Base-by-base conservation (phyloP, 352 stramenopile genomes). In the Peronospora tabacina region DNA sequence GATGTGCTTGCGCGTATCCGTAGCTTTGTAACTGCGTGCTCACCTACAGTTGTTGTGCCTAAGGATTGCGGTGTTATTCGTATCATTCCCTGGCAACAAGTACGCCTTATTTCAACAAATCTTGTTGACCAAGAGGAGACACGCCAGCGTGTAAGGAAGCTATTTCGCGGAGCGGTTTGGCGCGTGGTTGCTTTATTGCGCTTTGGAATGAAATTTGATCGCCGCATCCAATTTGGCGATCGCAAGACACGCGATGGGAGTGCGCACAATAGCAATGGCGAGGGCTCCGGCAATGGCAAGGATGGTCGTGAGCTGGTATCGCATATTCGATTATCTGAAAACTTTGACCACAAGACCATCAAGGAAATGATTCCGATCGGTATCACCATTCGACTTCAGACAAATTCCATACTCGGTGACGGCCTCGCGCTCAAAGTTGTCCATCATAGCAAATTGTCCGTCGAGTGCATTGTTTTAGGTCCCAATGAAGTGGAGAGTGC, bases 311-410 rank as follows among this genome's bases (percentile, higher is more conserved):
- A 68, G 20, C 56, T 82, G 12, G 72, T 85, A 0, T 85, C 81
- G 19, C 80, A 90, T 44, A 94, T 94, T 36, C 76, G 76, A 1
- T 49, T 94, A 22, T 94, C 81, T 1, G 81, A 94, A 55, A 90
- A 94, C 49, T 94, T 94, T 52, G 81, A 94, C 47, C 82, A 94
- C 74, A 87, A 89, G 55, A 88, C 78, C 7, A 94, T 94, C 55
- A 94, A 94, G 48, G 81, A 87, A 43, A 90, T 94, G 76, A 86
- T 94, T 44, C 82, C 82, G 3, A 89, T 77, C 16, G 82, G 82
- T 12, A 91, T 94, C 39, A 90, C 75, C 13, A 80, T 94, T 38
- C 67, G 74, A 5, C 52, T 94, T 6, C 70, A 90, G 50, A 82
- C 81, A 16, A 77, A 91, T 28, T 87, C 80, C 33, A 63, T 94